A percentile compares a stretch with the other conserved stretches of the same genome.
Evolutionary conservation across 768 basidiomycete genomes (phyloP).

Genomic region (Hypholoma fasciculare): DNA sequence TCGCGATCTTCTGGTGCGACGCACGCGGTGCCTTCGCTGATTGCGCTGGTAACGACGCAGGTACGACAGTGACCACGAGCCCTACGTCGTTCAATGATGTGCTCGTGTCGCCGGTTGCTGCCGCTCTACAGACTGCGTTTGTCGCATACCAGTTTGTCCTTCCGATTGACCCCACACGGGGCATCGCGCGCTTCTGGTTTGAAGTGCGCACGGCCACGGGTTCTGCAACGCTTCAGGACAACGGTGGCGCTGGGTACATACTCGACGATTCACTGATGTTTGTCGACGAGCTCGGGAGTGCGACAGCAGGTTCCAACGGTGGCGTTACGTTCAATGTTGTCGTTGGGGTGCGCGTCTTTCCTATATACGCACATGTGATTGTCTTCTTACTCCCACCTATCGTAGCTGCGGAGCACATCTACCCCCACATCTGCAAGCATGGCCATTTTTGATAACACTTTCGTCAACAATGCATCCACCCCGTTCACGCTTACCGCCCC

Average conservation of each 20-base stretch:
- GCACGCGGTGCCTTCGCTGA: conserved; percentile 25
- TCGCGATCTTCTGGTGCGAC: conserved; percentile 36
- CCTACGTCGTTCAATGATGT: conserved; percentile 23
- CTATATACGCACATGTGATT: neutral
- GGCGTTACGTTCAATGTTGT: neutral
- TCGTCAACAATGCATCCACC: neutral
- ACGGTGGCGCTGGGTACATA: conserved; percentile 32
- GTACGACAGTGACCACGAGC: conserved; percentile 17
- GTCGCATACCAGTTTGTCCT: conserved; percentile 31
- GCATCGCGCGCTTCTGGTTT: conserved; percentile 38
- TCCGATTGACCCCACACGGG: neutral
- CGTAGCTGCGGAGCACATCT: neutral
- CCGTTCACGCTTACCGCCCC: neutral
- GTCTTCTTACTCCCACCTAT: neutral
- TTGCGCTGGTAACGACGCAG: conserved; percentile 21
- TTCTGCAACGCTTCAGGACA: conserved; percentile 24
- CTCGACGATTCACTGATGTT: conserved; percentile 33
- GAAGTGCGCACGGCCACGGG: conserved; percentile 31
- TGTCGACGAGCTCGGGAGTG: conserved; percentile 27
- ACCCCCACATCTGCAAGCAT: neutral
- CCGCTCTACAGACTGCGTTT: conserved; percentile 24
- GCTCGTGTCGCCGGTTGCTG: conserved; percentile 21
- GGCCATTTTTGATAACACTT: conserved; percentile 1
- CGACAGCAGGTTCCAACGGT: neutral
- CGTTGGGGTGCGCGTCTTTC: neutral